Conservation (phyloP, 2,329 filamentous ascomycete species). For the Diaporthe caulivora region DNA sequence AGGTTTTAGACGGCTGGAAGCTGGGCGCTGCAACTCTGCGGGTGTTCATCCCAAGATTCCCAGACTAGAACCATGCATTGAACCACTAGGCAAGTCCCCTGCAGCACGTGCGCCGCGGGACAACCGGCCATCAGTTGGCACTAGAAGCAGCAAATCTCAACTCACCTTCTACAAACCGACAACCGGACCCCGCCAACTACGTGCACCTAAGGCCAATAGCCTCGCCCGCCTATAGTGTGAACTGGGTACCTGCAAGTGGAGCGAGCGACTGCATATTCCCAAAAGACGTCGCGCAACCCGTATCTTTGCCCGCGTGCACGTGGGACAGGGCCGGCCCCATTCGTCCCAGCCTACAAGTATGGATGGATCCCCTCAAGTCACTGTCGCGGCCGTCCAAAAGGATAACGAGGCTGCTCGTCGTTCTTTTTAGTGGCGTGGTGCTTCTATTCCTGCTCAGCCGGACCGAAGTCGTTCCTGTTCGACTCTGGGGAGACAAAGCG, state of each 20-base stretch:
- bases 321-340: constrained; percentile 25
- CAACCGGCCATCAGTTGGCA: neutral
- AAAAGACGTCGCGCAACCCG: neutral
- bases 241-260: neutral
- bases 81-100: constrained; percentile 20
- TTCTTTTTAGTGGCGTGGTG: constrained; percentile 23
- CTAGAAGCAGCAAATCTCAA: constrained; percentile 20
- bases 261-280: neutral
- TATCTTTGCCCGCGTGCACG: constrained; percentile 31
- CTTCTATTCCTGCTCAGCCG: constrained; percentile 17
- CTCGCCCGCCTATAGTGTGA: constrained; percentile 10
- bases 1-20: neutral
- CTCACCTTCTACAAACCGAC: neutral
- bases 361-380: constrained; percentile 37
- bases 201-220: neutral
- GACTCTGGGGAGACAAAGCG: constrained; percentile 10
- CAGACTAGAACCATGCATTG: constrained; percentile 9
- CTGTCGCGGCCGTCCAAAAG: constrained; percentile 25
- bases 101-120: constrained; percentile 33
- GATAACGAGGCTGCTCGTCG: constrained; percentile 30
- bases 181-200: neutral
- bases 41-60: constrained; percentile 29
- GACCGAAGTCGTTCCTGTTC: neutral
- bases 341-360: constrained; percentile 31
- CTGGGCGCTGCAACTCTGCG: neutral